phyloP scores from a whole-genome alignment of 2,329 filamentous ascomycete species.

The Trichoderma koningii region DNA sequence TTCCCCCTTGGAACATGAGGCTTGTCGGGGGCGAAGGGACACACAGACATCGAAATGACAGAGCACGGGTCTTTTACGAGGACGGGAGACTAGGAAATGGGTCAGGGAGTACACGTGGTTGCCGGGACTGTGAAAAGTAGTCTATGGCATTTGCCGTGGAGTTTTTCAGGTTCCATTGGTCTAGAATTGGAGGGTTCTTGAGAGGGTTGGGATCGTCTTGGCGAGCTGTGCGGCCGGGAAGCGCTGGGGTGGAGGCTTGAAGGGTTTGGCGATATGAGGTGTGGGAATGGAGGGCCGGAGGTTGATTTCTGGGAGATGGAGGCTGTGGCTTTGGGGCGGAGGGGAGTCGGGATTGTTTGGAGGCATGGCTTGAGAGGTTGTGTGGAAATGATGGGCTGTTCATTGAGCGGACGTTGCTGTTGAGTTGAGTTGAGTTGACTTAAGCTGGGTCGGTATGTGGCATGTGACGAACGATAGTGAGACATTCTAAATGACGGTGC shows the following conservation, averaged over 20 bases:
- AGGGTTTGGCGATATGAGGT: constrained; percentile 22
- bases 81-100: no score
- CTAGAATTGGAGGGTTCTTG: not conserved
- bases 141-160: not conserved
- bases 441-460: not conserved
- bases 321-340: not conserved
- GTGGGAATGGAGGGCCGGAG: constrained; percentile 1
- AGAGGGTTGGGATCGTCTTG: not conserved
- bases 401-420: not conserved
- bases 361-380: not conserved
- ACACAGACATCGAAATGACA: no score
- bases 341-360: not conserved
- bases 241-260: not conserved
- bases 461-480: constrained; percentile 16
- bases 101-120: no score
- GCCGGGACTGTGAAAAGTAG: not conserved
- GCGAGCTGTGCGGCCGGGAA: constrained; percentile 6
- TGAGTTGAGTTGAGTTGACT: no score
- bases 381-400: not conserved
- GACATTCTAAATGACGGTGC: not conserved
- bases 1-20: no score
- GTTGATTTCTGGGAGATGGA: constrained; percentile 19
- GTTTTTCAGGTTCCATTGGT: not conserved
- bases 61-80: no score
- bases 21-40: no score